Conservation (phyloP, 495 filamentous ascomycete species). For the Chlorociboria aeruginascens region DNA sequence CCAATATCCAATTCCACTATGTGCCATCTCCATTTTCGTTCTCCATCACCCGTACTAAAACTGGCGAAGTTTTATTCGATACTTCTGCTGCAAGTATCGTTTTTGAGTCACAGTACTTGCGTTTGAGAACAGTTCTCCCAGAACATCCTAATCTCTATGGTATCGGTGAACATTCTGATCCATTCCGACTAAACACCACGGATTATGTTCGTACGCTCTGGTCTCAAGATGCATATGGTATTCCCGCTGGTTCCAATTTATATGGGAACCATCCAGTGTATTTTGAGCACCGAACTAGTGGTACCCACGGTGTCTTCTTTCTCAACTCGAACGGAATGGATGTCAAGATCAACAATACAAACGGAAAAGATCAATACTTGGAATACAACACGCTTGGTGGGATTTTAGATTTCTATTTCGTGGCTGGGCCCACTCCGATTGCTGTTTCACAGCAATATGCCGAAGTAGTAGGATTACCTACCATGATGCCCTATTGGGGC, state of each 20-base stretch:
- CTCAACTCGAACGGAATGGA: constrained; percentile 84
- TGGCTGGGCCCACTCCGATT: constrained; percentile 59
- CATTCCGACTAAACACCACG: constrained; percentile 55
- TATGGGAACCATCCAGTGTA: constrained; percentile 82
- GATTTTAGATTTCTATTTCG: constrained; percentile 75
- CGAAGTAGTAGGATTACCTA: constrained; percentile 52
- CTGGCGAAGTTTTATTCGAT: constrained; percentile 67
- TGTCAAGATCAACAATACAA: constrained; percentile 60
- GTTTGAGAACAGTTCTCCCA: constrained; percentile 57
- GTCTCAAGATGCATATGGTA: constrained; percentile 60
- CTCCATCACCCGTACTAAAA: constrained; percentile 47
- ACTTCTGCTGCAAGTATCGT: constrained; percentile 56
- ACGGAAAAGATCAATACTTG: constrained; percentile 53
- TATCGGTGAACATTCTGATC: constrained; percentile 68
- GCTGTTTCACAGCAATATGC: constrained; percentile 66
- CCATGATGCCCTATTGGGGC: constrained; percentile 79
- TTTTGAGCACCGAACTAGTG: constrained; percentile 58
- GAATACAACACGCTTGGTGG: constrained; percentile 80
- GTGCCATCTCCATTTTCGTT: constrained; percentile 64
- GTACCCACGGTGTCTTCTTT: constrained; percentile 75
- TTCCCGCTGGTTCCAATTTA: constrained; percentile 55
- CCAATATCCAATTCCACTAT: constrained; percentile 54
- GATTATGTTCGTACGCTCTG: constrained; percentile 74
- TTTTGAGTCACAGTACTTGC: constrained; percentile 71
- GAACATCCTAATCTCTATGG: constrained; percentile 63